Base-by-base conservation (phyloP, 306 rosid species). In the Pterocarpus macrocarpus region DNA sequence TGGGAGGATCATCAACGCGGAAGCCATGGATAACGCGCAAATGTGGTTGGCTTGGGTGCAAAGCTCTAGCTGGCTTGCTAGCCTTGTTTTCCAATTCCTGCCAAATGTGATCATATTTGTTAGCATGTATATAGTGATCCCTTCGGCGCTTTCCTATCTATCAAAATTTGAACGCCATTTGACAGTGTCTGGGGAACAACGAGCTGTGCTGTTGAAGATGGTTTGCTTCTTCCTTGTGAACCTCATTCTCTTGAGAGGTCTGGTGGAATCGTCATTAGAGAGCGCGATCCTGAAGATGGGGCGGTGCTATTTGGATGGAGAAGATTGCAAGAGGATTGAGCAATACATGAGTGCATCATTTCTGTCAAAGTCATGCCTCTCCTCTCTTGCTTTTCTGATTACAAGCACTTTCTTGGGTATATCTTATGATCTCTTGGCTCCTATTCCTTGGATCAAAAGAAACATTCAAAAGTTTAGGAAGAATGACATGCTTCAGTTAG, bases 281-380 rank as follows among this genome's bases (percentile, higher is more conserved):
- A 88, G 94, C 84, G 78, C 93, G 49, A 85, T 93, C 67, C 86
- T 95, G 70, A 79, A 85, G 79, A 95, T 95, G 98, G 98, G 99
- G 2, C 89, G 94, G 68, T 93, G 99, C 85, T 95, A 95, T 86
- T 81, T 95, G 86, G 97, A 95, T 41, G 94, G 97, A 43, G 98
- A 90, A 83, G 97, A 95, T 87, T 95, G 99, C 88, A 93, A 87
- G 97, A 95, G 93, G 87, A 95, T 95, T 81, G 99, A 93, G 87
- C 96, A 93, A 47, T 95, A 95, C 84, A 90, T 95, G 98, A 95
- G 99, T 72, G 89, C 94, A 7, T 93, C 99, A 5, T 93, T 95
- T 80, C 81, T 95, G 82, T 89, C 99, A 22, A 90, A 83, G 80
- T 95, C 99, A 64, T 95, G 99, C 88, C 99, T 95, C 64, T 95